Evolutionary conservation across 108 stramenopile species (phyloP).

Genomic region (Hondaea fermentalgiana): DNA sequence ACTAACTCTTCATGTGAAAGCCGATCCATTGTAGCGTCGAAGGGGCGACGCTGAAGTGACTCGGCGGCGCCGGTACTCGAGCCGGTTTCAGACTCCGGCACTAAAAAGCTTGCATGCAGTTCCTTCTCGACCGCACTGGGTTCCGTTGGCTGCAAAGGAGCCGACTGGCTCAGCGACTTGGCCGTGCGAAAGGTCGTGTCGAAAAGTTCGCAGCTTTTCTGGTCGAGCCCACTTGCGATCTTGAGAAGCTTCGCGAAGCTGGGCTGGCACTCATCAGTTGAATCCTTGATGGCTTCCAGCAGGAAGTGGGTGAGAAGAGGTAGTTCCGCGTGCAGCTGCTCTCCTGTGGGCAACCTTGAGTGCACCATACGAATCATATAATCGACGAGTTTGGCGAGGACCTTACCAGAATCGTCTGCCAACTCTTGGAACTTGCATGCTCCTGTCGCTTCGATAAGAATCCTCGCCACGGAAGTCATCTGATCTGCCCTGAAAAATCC

Average conservation of each 20-base stretch:
- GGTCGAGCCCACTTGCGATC: background rate
- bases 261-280: background rate
- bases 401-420: background rate
- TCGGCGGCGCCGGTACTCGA: too few relatives aligned
- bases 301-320: background rate
- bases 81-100: too few relatives aligned
- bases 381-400: too few relatives aligned
- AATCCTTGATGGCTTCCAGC: background rate
- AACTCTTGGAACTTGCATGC: background rate
- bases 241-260: background rate
- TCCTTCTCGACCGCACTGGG: background rate
- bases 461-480: background rate
- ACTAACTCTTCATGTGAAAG: too few relatives aligned
- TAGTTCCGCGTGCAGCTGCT: background rate
- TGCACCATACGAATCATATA: too few relatives aligned
- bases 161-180: background rate
- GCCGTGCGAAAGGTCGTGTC: background rate
- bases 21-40: too few relatives aligned
- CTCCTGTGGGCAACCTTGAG: too few relatives aligned
- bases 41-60: too few relatives aligned
- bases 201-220: background rate
- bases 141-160: background rate
- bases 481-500: background rate
- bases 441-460: background rate
- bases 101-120: background rate